Conservation (phyloP, 2,329 filamentous ascomycete species). For the Neoascochyta sp. region DNA sequence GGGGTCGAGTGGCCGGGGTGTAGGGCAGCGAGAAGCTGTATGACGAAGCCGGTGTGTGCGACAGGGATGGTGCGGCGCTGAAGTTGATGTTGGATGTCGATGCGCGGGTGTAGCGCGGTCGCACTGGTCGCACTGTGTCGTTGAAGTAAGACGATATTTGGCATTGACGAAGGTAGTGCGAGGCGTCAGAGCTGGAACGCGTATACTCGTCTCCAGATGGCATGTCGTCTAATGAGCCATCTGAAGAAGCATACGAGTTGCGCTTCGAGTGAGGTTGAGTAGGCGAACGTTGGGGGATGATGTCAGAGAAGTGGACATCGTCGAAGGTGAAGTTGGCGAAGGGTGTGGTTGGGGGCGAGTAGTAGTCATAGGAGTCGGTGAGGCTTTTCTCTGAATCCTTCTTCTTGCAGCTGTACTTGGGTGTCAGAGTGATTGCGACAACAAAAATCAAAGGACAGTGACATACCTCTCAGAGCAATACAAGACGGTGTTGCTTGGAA, state of each 20-base stretch:
- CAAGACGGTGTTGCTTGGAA: slow-evolving; percentile 57
- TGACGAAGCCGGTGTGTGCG: slow-evolving; percentile 46
- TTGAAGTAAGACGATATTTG: slow-evolving; percentile 25
- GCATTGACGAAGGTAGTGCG: slow-evolving; percentile 43
- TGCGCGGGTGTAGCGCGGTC: slow-evolving; percentile 36
- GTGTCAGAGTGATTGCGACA: too few species aligned
- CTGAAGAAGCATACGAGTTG: slow-evolving; percentile 43
- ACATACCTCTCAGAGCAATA: slow-evolving; percentile 64
- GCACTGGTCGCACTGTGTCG: slow-evolving; percentile 23
- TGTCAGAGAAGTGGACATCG: slow-evolving; percentile 41
- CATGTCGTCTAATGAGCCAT: slow-evolving; percentile 39
- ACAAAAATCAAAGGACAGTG: too few species aligned
- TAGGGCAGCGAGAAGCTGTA: slow-evolving; percentile 45
- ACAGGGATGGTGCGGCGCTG: slow-evolving; percentile 44
- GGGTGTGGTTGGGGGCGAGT: slow-evolving; percentile 37
- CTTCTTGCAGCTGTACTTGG: slow-evolving; percentile 45
- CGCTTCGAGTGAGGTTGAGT: slow-evolving; percentile 40
- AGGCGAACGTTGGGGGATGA: slow-evolving; percentile 47
- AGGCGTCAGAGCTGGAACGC: slow-evolving; percentile 38
- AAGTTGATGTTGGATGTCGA: slow-evolving; percentile 35
- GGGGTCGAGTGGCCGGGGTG: slow-evolving; percentile 34
- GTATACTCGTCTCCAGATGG: slow-evolving; percentile 24
- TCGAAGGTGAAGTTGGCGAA: slow-evolving; percentile 39
- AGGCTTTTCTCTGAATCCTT: slow-evolving; percentile 43
- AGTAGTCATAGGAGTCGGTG: slow-evolving; percentile 25